These are phyloP conservation scores for Coemansia sp. DNA, from an alignment of 192 early-diverging fungal species.

Conservation along the genomic window DNA sequence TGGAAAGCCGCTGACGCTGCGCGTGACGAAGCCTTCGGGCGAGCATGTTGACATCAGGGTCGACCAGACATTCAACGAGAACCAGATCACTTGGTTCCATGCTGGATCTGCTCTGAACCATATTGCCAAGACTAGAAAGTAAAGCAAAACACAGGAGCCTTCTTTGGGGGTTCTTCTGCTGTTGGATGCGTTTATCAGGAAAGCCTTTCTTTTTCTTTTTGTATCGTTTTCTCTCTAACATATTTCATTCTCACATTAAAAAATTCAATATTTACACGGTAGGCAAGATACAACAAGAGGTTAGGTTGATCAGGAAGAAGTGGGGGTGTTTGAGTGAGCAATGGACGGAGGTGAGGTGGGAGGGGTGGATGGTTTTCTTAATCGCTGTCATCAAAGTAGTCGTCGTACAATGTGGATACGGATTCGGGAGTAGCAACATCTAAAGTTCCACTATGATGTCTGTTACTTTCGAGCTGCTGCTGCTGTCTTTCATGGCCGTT, in stretches of 20 bases:
- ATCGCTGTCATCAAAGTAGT: neutral
- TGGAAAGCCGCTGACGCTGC: slow-evolving; percentile 83
- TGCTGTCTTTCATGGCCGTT: neutral
- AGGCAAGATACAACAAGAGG: no score
- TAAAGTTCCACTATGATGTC: neutral
- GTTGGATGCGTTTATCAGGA: no score
- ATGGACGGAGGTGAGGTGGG: no score
- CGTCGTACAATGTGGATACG: neutral
- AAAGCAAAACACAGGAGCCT: neutral
- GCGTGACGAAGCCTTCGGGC: slow-evolving; percentile 79
- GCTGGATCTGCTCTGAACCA: slow-evolving; percentile 85
- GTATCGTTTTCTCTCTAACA: no score
- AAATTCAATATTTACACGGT: no score
- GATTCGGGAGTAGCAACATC: neutral
- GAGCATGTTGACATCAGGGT: slow-evolving; percentile 73
- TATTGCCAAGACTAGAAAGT: slow-evolving; percentile 57
- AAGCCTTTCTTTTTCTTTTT: neutral
- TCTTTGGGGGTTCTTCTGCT: no score
- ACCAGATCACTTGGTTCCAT: slow-evolving; percentile 99
- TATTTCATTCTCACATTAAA: no score
- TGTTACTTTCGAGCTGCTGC: neutral
- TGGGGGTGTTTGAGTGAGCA: no score
- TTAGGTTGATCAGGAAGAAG: no score
- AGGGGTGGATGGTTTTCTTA: no score
- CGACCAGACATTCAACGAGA: slow-evolving; percentile 98